Evolutionary conservation across 2,329 filamentous ascomycete species (phyloP).

Genomic region (Sclerotinia glacialis): DNA sequence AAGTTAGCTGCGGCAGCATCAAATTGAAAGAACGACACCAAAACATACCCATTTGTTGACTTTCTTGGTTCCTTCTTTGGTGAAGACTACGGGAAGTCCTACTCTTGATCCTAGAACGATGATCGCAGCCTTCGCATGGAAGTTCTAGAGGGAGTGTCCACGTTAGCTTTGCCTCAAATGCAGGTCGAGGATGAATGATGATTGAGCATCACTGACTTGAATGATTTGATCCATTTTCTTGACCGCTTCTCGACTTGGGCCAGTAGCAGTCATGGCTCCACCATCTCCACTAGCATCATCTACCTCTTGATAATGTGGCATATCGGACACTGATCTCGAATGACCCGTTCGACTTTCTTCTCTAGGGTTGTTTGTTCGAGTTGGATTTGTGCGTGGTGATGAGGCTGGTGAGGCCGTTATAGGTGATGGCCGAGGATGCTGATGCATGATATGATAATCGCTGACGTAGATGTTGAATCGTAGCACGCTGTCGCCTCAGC

Average conservation of each 20-base stretch:
- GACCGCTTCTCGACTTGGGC: constrained; percentile 63
- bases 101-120: constrained; percentile 80
- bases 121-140: constrained; percentile 82
- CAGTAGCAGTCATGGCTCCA: constrained; percentile 44
- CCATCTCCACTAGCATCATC: constrained; percentile 46
- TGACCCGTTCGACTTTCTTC: constrained; percentile 53
- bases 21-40: neutral
- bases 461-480: constrained; percentile 26
- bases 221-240: constrained; percentile 91
- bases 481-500: constrained; percentile 30
- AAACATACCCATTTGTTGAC: constrained; percentile 80
- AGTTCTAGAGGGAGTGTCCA: constrained; percentile 62
- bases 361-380: constrained; percentile 71
- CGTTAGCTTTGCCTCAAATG: constrained; percentile 19
- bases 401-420: constrained; percentile 70
- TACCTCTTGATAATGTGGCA: constrained; percentile 50
- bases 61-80: constrained; percentile 57
- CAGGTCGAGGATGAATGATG: constrained; percentile 2
- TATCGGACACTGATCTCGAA: constrained; percentile 46
- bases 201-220: constrained; percentile 56
- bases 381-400: constrained; percentile 68
- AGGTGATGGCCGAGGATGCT: constrained; percentile 75
- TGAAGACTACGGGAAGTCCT: constrained; percentile 56
- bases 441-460: constrained; percentile 66
- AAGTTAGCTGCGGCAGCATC: neutral